These are phyloP conservation scores for Davidsoniella virescens DNA, from an alignment of 2,329 filamentous ascomycete species.

Conservation along the genomic window DNA sequence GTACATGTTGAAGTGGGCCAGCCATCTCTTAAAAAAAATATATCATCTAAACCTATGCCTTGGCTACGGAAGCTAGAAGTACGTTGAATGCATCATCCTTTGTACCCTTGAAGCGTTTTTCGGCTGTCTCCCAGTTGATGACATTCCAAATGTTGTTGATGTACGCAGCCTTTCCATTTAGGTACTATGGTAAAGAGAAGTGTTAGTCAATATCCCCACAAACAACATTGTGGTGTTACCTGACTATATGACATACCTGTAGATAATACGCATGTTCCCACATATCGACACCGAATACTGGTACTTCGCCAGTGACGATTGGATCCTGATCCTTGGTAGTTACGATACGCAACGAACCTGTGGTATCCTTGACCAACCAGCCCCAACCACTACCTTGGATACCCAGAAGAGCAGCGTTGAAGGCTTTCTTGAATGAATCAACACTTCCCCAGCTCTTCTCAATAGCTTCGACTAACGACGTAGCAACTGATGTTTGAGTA, in stretches of 20 bases:
- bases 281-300: constrained; percentile 69
- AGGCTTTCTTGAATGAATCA: constrained; percentile 47
- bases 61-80: constrained; percentile 26
- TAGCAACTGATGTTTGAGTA: constrained; percentile 36
- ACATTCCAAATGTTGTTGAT: constrained; percentile 64
- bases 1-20: no score
- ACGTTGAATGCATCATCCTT: constrained; percentile 30
- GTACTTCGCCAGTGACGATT: constrained; percentile 45
- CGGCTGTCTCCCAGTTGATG: constrained; percentile 60
- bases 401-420: constrained; percentile 47
- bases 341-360: constrained; percentile 47
- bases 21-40: no score
- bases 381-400: constrained; percentile 81
- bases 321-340: constrained; percentile 82
- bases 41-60: background rate
- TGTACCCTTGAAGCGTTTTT: constrained; percentile 40
- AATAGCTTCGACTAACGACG: constrained; percentile 45
- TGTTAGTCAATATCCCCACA: background rate
- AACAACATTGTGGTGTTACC: background rate
- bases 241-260: constrained; percentile 34
- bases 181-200: constrained; percentile 37
- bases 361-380: constrained; percentile 57
- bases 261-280: constrained; percentile 92
- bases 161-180: constrained; percentile 61
- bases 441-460: constrained; percentile 51